phyloP scores from a whole-genome alignment of 768 basidiomycete species.

The Brasilioporus rufonigricans region DNA sequence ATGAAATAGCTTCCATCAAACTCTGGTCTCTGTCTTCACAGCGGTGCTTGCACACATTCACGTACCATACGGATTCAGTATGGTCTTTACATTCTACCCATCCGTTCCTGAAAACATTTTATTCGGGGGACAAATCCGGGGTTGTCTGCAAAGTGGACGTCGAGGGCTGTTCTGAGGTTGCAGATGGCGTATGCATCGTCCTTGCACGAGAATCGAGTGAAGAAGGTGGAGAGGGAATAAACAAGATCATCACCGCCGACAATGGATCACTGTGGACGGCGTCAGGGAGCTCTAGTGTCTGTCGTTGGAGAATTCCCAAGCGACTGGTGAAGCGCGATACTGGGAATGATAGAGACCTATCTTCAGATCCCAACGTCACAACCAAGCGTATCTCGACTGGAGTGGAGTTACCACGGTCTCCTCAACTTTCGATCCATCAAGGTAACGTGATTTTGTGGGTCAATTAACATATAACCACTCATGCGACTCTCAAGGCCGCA shows the following conservation, averaged over 20 bases:
- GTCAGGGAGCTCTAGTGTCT: slow-evolving; percentile 75
- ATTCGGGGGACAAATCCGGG: slow-evolving; percentile 93
- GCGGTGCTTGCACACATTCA: slow-evolving; percentile 92
- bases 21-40: slow-evolving; percentile 92
- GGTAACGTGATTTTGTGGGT: slow-evolving; percentile 15
- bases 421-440: slow-evolving; percentile 10
- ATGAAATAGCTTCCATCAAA: slow-evolving; percentile 68
- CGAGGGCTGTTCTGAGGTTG: slow-evolving; percentile 73
- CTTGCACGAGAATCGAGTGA: slow-evolving; percentile 68
- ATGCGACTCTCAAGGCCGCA: slow-evolving; percentile 16
- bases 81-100: slow-evolving; percentile 92
- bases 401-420: slow-evolving; percentile 18
- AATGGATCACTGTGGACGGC: slow-evolving; percentile 90
- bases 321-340: slow-evolving; percentile 31
- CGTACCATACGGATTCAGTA: slow-evolving; percentile 90
- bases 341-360: slow-evolving; percentile 12
- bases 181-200: slow-evolving; percentile 87
- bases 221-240: slow-evolving; percentile 60
- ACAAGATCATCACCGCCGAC: slow-evolving; percentile 79
- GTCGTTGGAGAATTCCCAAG: slow-evolving; percentile 71
- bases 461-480: slow-evolving; percentile 1
- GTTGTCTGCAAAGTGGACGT: slow-evolving; percentile 89
- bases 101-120: slow-evolving; percentile 84
- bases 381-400: slow-evolving; percentile 11
- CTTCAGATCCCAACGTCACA: slow-evolving; percentile 12